A percentile compares a stretch with the other conserved stretches of the same genome.
These are phyloP conservation scores for Uromyces viciae-fabae DNA, from an alignment of 1,284 basidiomycete species.

Conservation along the genomic window DNA sequence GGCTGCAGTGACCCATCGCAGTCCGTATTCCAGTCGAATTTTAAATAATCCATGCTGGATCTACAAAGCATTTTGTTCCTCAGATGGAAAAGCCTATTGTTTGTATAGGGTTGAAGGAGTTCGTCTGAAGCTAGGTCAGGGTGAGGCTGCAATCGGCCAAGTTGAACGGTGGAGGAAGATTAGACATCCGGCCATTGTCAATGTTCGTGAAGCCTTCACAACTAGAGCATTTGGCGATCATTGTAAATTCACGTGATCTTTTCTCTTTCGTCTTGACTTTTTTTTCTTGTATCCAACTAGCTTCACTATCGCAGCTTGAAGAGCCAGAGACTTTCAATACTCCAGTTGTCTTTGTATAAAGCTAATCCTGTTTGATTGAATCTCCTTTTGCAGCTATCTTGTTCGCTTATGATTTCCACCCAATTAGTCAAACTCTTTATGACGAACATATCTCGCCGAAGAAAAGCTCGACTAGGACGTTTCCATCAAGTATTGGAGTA, in stretches of 20 bases:
- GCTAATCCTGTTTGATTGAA: background rate
- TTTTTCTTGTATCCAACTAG: background rate
- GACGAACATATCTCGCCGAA: slow-evolving; percentile 63
- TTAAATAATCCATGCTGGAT: slow-evolving; percentile 28
- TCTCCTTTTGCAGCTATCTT: slow-evolving; percentile 68
- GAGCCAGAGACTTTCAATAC: background rate
- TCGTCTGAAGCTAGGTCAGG: slow-evolving; percentile 65
- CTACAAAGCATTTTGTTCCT: slow-evolving; percentile 43
- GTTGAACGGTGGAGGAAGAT: slow-evolving; percentile 86
- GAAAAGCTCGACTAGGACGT: slow-evolving; percentile 52
- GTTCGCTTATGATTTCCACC: slow-evolving; percentile 86
- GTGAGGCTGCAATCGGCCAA: slow-evolving; percentile 69
- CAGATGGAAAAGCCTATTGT: slow-evolving; percentile 53
- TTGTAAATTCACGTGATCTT: slow-evolving; percentile 61
- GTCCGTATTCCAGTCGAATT: slow-evolving; percentile 2
- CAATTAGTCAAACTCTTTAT: slow-evolving; percentile 75
- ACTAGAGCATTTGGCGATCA: slow-evolving; percentile 87
- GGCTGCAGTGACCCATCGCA: slow-evolving; percentile 46
- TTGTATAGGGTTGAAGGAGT: slow-evolving; percentile 63
- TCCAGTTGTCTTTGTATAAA: background rate
- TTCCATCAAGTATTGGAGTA: background rate
- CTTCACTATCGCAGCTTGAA: background rate
- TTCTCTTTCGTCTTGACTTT: background rate
- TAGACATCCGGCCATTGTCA: slow-evolving; percentile 79
- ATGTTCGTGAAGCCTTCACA: slow-evolving; percentile 88